Evolutionary conservation across 179 eudicot species (phyloP).

Genomic region (Gypsophila paniculata): DNA sequence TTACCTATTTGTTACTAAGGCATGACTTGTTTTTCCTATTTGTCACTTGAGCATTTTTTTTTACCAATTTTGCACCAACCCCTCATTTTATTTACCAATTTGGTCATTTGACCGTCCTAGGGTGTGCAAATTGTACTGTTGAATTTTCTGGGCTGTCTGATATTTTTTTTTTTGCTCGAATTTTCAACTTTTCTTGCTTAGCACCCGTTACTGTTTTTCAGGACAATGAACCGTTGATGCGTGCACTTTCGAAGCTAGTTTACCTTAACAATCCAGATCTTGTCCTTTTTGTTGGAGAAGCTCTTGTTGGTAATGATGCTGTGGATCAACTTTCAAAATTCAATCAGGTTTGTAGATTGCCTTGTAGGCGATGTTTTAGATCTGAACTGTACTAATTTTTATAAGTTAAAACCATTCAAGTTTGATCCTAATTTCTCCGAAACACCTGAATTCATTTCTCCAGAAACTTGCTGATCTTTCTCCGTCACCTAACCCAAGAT

Average conservation of each 20-base stretch:
- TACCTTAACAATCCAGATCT: constrained; percentile 85
- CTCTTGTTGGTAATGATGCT: constrained; percentile 95
- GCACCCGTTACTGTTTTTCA: constrained; percentile 26
- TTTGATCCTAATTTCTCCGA: background rate
- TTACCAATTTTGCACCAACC: too few species aligned
- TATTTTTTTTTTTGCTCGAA: too few species aligned
- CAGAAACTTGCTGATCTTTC: constrained; percentile 95
- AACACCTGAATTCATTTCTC: constrained; percentile 18
- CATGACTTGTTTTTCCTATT: too few species aligned
- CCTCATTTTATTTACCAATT: too few species aligned
- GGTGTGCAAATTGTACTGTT: too few species aligned
- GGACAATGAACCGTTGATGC: constrained; percentile 98
- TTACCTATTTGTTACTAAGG: too few species aligned
- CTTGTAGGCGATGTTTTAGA: background rate
- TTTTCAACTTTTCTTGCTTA: background rate
- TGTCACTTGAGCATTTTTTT: too few species aligned
- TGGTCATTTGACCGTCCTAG: too few species aligned
- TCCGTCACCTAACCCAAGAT: constrained; percentile 63
- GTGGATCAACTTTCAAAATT: constrained; percentile 92
- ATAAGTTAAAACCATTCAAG: background rate
- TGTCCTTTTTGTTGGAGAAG: constrained; percentile 95
- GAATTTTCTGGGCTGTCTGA: too few species aligned
- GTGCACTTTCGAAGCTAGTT: constrained; percentile 86
- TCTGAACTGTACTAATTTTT: too few species aligned
- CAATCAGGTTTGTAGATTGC: constrained; percentile 58